Conservation (phyloP, 352 stramenopile genomes). For the Elongisporangium undulatum region DNA sequence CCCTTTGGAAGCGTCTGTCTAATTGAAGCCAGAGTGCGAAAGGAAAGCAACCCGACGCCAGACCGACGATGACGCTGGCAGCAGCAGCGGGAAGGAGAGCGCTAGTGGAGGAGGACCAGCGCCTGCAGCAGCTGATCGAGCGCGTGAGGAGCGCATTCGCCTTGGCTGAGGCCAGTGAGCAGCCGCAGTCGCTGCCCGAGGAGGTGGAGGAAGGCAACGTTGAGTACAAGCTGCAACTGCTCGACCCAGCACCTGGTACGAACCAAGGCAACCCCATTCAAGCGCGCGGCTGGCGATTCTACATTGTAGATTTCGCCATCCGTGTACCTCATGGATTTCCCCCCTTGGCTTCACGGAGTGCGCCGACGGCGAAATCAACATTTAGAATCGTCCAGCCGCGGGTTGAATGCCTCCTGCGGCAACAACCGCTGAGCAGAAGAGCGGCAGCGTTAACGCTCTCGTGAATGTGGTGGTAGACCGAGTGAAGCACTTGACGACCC, state of each 20-base stretch:
- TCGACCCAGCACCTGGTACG: constrained; percentile 49
- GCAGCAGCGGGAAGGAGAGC: background rate
- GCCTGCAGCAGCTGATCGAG: background rate
- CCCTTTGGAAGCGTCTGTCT: background rate
- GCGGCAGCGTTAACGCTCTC: background rate
- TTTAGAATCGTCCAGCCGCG: background rate
- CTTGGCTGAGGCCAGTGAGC: background rate
- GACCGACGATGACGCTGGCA: background rate
- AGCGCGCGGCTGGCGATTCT: background rate
- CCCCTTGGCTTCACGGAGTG: background rate
- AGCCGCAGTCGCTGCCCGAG: constrained; percentile 29
- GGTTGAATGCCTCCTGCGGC: background rate
- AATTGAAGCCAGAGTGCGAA: background rate
- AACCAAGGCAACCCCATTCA: background rate
- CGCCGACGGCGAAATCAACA: background rate
- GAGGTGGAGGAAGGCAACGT: constrained; percentile 90
- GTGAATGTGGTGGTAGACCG: constrained; percentile 27
- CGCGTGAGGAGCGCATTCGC: background rate
- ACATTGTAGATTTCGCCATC: background rate
- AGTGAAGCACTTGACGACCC: constrained; percentile 83
- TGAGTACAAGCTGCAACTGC: constrained; percentile 90
- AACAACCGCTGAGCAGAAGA: background rate
- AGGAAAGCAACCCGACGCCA: background rate
- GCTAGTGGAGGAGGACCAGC: background rate
- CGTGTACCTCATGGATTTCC: background rate